Evolutionary conservation across 495 filamentous ascomycete genomes (phyloP).

Genomic region (Penicillium riverlandense): DNA sequence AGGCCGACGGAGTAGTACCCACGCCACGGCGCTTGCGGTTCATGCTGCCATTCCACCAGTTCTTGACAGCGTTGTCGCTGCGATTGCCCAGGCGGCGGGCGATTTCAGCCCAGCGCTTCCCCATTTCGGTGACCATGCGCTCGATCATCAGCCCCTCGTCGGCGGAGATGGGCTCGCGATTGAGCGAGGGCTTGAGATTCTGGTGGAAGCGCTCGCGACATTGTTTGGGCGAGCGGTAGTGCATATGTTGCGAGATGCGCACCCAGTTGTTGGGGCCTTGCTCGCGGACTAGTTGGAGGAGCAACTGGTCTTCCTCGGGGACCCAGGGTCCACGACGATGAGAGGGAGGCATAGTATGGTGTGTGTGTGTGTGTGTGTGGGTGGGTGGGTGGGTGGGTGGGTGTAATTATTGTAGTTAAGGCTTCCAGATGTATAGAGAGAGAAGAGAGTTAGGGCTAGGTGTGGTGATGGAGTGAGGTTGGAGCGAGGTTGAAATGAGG

Average conservation of each 20-base stretch:
- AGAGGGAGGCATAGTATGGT: slow-evolving; percentile 34
- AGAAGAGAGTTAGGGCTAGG: background rate
- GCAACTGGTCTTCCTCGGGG: slow-evolving; percentile 65
- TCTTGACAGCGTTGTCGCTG: slow-evolving; percentile 98
- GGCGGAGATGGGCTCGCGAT: slow-evolving; percentile 84
- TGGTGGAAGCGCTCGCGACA: slow-evolving; percentile 94
- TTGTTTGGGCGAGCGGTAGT: slow-evolving; percentile 83
- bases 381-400: too few species aligned
- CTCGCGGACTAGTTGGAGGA: slow-evolving; percentile 64
- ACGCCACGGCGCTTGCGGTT: slow-evolving; percentile 58
- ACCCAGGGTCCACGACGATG: slow-evolving; percentile 88
- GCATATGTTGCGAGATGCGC: slow-evolving; percentile 69
- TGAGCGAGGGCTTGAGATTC: slow-evolving; percentile 85
- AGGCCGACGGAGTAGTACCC: slow-evolving; percentile 30
- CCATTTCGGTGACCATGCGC: slow-evolving; percentile 70
- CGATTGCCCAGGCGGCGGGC: slow-evolving; percentile 77
- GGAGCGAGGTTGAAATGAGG: background rate
- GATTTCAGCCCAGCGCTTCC: slow-evolving; percentile 94
- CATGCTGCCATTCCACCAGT: slow-evolving; percentile 97
- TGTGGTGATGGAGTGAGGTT: background rate
- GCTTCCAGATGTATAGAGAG: background rate
- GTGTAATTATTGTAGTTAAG: background rate
- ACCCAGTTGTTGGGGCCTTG: slow-evolving; percentile 92
- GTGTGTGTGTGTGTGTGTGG: slow-evolving; percentile 1
- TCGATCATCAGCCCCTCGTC: slow-evolving; percentile 85